phyloP scores from a whole-genome alignment of 148 eudicot species.

The Talinum fruticosum region DNA sequence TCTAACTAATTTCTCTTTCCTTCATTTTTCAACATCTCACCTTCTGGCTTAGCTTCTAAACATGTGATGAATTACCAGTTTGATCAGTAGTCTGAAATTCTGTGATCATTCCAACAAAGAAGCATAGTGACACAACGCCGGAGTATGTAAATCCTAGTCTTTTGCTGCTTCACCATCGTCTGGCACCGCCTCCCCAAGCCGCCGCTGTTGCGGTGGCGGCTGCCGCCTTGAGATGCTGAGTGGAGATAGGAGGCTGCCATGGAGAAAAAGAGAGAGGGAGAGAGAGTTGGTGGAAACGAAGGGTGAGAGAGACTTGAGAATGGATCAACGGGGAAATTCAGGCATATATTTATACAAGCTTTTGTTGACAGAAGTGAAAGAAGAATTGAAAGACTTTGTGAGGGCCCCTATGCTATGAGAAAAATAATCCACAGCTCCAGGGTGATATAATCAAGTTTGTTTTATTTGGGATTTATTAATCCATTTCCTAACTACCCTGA shows the following conservation, averaged over 20 bases:
- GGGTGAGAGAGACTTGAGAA: not conserved
- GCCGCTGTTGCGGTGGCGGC: constrained; percentile 27
- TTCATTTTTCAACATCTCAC: not conserved
- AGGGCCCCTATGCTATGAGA: constrained; percentile 9
- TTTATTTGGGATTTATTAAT: not conserved
- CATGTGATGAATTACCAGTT: not conserved
- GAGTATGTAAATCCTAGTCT: constrained; percentile 58
- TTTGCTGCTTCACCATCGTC: constrained; percentile 48
- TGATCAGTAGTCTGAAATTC: constrained; percentile 12
- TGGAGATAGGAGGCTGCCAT: constrained; percentile 22
- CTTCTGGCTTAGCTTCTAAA: not conserved
- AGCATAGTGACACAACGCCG: constrained; percentile 67
- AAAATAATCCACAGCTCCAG: constrained; percentile 9
- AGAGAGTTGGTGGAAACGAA: not conserved
- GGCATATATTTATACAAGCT: constrained; percentile 13
- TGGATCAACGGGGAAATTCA: not conserved
- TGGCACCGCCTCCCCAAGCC: constrained; percentile 37
- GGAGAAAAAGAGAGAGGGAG: not conserved
- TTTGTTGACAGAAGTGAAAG: not conserved
- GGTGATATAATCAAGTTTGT: constrained; percentile 24
- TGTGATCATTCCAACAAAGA: constrained; percentile 60
- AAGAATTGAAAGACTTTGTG: constrained; percentile 9
- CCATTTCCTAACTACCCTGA: not conserved
- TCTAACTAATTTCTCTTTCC: too few species aligned
- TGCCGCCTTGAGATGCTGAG: not conserved